Evolutionary conservation across 305 asterid species (phyloP).

Genomic region (Ajuga reptans): DNA sequence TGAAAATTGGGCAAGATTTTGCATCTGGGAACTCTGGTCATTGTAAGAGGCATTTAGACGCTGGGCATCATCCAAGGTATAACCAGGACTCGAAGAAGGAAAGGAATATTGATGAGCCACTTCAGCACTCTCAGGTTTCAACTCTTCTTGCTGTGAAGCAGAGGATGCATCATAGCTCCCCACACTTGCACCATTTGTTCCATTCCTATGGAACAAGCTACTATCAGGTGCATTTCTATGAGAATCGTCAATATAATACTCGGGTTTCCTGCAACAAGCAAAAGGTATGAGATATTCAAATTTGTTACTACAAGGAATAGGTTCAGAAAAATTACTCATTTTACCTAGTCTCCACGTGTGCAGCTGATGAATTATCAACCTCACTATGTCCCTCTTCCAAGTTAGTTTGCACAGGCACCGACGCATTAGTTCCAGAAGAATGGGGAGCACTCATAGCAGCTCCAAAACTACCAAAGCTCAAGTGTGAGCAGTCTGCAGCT

Average conservation of each 20-base stretch:
- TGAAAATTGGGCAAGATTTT: slow-evolving; percentile 46
- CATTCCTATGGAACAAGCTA: slow-evolving; percentile 43
- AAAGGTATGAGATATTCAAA: neutral
- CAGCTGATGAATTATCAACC: slow-evolving; percentile 44
- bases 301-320: neutral
- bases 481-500: slow-evolving; percentile 73
- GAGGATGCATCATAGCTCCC: slow-evolving; percentile 52
- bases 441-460: slow-evolving; percentile 36
- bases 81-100: slow-evolving; percentile 50
- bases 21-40: slow-evolving; percentile 55
- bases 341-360: slow-evolving; percentile 48
- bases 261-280: slow-evolving; percentile 47
- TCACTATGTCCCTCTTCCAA: slow-evolving; percentile 49
- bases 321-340: slow-evolving; percentile 7
- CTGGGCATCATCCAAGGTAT: slow-evolving; percentile 50
- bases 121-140: slow-evolving; percentile 55
- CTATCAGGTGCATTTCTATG: slow-evolving; percentile 44
- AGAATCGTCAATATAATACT: slow-evolving; percentile 57
- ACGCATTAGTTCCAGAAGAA: slow-evolving; percentile 39
- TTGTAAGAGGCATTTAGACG: slow-evolving; percentile 41
- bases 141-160: slow-evolving; percentile 52
- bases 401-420: slow-evolving; percentile 37
- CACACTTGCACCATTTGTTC: slow-evolving; percentile 37
- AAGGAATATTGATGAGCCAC: slow-evolving; percentile 49
- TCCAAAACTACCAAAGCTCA: slow-evolving; percentile 89